Percentiles rank a stretch among this genome's conserved stretches.
Conservation (phyloP, 2,329 filamentous ascomycete species). For the Pseudocercospora musae region DNA sequence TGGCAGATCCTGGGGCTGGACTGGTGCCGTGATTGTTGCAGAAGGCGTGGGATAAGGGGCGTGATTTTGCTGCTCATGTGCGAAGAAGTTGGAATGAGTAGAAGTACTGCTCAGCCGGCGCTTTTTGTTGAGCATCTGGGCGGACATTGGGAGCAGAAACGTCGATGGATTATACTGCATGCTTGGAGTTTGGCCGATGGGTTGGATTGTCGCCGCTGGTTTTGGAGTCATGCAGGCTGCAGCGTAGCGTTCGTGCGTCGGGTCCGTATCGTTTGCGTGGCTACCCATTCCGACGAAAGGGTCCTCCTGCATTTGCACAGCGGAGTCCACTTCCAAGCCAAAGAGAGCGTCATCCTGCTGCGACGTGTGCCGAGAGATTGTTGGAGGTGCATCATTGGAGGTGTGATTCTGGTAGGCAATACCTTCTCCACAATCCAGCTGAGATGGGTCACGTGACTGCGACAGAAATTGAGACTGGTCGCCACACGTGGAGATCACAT, state of each 20-base stretch:
- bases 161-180: background rate
- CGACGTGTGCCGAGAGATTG: background rate
- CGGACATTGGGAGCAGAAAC: background rate
- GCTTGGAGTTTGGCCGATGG: background rate
- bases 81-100: background rate
- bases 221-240: background rate
- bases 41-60: background rate
- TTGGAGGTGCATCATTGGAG: background rate
- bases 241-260: background rate
- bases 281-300: constrained; percentile 16
- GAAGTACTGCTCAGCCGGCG: background rate
- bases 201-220: background rate
- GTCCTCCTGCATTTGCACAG: constrained; percentile 10
- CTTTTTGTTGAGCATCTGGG: background rate
- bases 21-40: background rate
- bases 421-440: background rate
- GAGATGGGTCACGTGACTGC: background rate
- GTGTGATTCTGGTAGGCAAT: background rate
- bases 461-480: background rate
- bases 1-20: background rate
- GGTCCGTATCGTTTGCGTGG: constrained; percentile 6
- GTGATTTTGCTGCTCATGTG: background rate
- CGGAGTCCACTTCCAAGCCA: constrained; percentile 6
- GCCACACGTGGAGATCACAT: constrained; percentile 6
- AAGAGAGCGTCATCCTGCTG: background rate